Conservation (phyloP, 441 rosid genomes). For the Eruca vesicaria region DNA sequence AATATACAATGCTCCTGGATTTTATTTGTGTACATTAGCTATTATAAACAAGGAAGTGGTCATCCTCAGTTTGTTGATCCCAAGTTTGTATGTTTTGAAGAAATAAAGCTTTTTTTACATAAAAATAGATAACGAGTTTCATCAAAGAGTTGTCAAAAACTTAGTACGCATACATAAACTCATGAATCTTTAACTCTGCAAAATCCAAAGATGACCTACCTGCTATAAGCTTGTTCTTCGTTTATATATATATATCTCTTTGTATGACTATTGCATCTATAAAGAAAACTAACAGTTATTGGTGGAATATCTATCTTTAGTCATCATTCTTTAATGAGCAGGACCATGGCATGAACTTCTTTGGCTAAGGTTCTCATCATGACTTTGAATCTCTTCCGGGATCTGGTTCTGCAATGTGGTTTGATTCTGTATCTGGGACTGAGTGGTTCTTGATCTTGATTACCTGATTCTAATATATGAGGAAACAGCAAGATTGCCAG, state of each 20-base stretch:
- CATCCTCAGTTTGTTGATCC: background rate
- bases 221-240: background rate
- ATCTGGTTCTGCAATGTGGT: slow-evolving; percentile 29
- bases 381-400: slow-evolving; percentile 14
- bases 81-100: background rate
- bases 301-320: slow-evolving; percentile 33
- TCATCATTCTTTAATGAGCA: slow-evolving; percentile 44
- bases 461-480: slow-evolving; percentile 48
- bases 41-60: background rate
- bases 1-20: slow-evolving; percentile 6
- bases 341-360: slow-evolving; percentile 27
- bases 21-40: background rate
- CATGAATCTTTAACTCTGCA: background rate
- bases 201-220: background rate
- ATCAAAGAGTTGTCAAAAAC: background rate
- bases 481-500: background rate
- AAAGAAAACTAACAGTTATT: background rate
- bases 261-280: background rate
- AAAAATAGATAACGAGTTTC: background rate
- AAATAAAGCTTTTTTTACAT: background rate
- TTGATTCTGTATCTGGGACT: slow-evolving; percentile 22
- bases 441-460: slow-evolving; percentile 46
- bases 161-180: background rate
- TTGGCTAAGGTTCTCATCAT: slow-evolving; percentile 28
- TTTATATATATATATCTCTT: background rate